Conservation (phyloP, 306 rosid species). For the Trifolium pratense region DNA sequence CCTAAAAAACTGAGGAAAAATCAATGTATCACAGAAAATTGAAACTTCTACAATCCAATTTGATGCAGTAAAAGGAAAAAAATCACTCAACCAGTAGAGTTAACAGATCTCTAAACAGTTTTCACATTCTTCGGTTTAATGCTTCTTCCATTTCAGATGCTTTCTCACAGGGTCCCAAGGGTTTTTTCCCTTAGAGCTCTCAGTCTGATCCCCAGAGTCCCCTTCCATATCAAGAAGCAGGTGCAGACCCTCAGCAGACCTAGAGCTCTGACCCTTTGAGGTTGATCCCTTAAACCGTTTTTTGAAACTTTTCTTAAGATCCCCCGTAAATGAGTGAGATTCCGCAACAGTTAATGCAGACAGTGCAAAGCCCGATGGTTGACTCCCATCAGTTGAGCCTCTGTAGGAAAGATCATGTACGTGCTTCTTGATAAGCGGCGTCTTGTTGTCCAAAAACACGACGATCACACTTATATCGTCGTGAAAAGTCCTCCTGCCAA, state of each 20-base stretch:
- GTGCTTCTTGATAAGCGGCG: background rate
- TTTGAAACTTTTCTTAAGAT: background rate
- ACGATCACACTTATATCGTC: slow-evolving; percentile 4
- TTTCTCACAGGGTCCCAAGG: background rate
- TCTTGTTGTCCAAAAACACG: background rate
- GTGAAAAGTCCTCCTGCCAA: background rate
- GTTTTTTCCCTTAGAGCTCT: no score
- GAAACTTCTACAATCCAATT: background rate
- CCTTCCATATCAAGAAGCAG: no score
- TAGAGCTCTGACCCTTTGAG: no score
- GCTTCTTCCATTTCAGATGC: background rate
- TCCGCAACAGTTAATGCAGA: background rate
- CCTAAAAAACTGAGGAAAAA: background rate
- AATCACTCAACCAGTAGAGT: background rate
- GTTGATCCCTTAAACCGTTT: background rate
- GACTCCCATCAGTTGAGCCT: no score
- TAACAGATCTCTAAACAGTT: background rate
- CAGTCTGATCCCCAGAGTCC: no score
- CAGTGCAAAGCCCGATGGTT: accelerated
- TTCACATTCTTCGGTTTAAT: background rate
- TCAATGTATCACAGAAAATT: background rate
- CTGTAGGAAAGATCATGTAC: no score
- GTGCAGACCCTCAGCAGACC: no score
- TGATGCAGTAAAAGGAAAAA: background rate
- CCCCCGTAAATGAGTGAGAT: no score